phyloP scores from a whole-genome alignment of 2,329 filamentous ascomycete species.

The Aspergillus arachidicola region DNA sequence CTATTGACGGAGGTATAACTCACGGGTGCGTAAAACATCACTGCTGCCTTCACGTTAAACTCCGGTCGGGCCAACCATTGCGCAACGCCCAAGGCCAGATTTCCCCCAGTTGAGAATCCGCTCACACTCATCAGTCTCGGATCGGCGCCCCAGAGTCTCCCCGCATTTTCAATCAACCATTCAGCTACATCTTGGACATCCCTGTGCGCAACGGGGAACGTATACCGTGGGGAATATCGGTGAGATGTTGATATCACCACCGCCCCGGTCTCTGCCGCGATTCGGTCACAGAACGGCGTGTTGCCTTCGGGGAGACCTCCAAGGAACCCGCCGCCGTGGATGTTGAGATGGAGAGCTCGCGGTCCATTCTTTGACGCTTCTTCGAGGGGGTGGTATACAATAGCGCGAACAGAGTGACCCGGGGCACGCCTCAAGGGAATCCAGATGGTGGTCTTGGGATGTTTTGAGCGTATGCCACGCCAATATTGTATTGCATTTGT shows the following conservation, averaged over 20 bases:
- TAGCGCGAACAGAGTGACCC: conserved; percentile 10
- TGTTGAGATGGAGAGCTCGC: conserved; percentile 15
- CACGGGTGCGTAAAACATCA: conserved; percentile 45
- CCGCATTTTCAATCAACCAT: conserved; percentile 45
- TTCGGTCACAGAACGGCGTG: conserved; percentile 14
- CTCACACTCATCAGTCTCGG: conserved; percentile 46
- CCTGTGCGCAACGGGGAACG: conserved; percentile 46
- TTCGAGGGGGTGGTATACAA: conserved; percentile 6
- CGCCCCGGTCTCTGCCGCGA: conserved; percentile 45
- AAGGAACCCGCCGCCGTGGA: conserved; percentile 18
- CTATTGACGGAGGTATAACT: background rate
- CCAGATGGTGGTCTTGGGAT: background rate
- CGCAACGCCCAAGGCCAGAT: conserved; percentile 43
- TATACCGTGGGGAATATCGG: conserved; percentile 43
- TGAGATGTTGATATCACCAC: conserved; percentile 45
- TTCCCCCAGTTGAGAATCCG: conserved; percentile 50
- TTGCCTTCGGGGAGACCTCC: conserved; percentile 19
- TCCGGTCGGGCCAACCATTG: conserved; percentile 26
- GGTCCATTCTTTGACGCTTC: background rate
- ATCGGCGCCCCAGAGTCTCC: conserved; percentile 25
- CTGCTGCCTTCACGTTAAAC: conserved; percentile 38
- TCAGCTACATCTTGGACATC: conserved; percentile 49
- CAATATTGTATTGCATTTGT: conserved; percentile 38
- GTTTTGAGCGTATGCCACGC: conserved; percentile 12
- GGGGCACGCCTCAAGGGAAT: conserved; percentile 14